Percentiles rank a stretch among this genome's conserved stretches.
Evolutionary conservation across 306 rosid genomes (phyloP).

Genomic region (Gleditsia sinensis): DNA sequence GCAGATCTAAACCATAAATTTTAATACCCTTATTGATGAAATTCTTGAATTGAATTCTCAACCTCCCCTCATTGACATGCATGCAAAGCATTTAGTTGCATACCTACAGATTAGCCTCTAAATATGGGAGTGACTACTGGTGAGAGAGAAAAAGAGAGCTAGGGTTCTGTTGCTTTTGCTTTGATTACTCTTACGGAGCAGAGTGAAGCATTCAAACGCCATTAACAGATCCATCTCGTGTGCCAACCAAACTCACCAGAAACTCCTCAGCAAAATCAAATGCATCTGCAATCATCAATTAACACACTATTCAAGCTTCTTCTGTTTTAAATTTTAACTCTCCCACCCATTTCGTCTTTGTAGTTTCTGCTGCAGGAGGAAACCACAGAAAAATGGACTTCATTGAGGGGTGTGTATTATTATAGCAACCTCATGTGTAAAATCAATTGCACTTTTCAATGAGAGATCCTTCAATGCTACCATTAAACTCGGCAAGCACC

Average conservation of each 20-base stretch:
- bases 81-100: conserved; percentile 69
- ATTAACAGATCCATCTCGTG: conserved; percentile 60
- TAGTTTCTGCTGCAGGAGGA: neutral
- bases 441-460: conserved; percentile 36
- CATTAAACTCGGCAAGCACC: conserved; percentile 38
- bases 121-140: conserved; percentile 38
- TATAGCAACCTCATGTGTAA: conserved; percentile 30
- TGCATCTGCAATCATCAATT: conserved; percentile 40
- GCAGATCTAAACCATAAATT: conserved; percentile 47
- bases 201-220: conserved; percentile 56
- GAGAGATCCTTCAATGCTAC: conserved; percentile 37
- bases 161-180: conserved; percentile 30
- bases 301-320: conserved; percentile 35
- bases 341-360: conserved; percentile 9
- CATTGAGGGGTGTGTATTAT: conserved; percentile 5
- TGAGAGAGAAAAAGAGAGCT: conserved; percentile 21
- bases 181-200: conserved; percentile 47
- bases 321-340: conserved; percentile 11
- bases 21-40: conserved; percentile 46
- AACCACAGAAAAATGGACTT: conserved; percentile 21
- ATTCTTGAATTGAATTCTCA: conserved; percentile 61
- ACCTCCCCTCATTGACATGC: conserved; percentile 61
- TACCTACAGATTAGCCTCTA: conserved; percentile 53
- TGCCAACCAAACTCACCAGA: conserved; percentile 66
- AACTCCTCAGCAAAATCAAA: conserved; percentile 46